Evolutionary conservation across 768 basidiomycete species (phyloP).

Genomic region (Termitomyces sp.): DNA sequence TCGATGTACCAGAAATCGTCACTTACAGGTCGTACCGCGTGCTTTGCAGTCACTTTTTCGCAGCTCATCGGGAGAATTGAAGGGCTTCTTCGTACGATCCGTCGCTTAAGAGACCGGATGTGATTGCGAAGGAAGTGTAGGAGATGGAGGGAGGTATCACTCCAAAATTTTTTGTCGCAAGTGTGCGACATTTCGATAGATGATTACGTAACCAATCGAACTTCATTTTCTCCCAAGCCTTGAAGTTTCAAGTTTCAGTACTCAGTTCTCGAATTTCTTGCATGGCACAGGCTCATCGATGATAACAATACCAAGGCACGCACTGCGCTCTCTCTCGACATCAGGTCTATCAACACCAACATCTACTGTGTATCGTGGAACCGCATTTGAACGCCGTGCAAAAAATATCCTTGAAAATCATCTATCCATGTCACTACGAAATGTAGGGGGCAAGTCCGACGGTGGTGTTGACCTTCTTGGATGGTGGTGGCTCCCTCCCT

Average conservation of each 20-base stretch:
- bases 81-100: too few relatives aligned
- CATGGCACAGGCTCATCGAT: constrained; percentile 8
- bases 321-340: constrained; percentile 6
- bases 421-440: constrained; percentile 74
- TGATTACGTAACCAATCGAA: too few relatives aligned
- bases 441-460: constrained; percentile 84
- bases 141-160: too few relatives aligned
- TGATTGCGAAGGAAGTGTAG: too few relatives aligned
- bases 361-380: constrained; percentile 59
- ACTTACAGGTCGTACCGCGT: background rate
- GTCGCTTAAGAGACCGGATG: too few relatives aligned
- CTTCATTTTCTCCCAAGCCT: too few relatives aligned
- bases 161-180: too few relatives aligned
- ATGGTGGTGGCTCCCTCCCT: constrained; percentile 84
- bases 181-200: too few relatives aligned
- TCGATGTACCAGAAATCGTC: constrained; percentile 10
- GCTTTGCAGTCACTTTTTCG: constrained; percentile 7
- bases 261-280: background rate
- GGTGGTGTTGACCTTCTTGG: constrained; percentile 86
- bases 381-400: constrained; percentile 69
- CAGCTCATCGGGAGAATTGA: too few relatives aligned
- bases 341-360: background rate
- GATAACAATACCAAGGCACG: background rate
- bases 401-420: constrained; percentile 51
- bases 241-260: too few relatives aligned